Base-by-base conservation (phyloP, 331 rosid genomes). In the Quercus lobata region DNA sequence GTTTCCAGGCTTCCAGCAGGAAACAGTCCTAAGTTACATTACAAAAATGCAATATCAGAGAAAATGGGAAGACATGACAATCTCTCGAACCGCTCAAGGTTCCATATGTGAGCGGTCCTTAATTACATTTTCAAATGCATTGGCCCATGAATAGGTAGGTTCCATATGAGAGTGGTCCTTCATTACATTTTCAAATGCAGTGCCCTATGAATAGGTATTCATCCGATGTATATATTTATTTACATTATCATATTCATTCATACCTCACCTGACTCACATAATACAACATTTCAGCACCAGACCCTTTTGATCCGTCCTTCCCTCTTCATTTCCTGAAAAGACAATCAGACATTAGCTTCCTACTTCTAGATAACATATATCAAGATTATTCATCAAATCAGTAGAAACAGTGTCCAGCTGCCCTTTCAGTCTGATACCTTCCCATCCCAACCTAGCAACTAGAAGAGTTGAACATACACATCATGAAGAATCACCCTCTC, bases 271-370 rank as follows among this genome's bases (percentile, higher is more conserved):
- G 71, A 74, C 49, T 91, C 86, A 94, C 83, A 91, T 16, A 57
- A 95, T 89, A 82, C 91, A 90, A 80, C 99, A 95, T 86, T 85
- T 95, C 88, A 95, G 84, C 85, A 91, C 98, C 71, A 93, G 84
- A 57, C 98, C 98, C 82, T 93, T 95, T 71, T 93, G 99, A 81
- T 93, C 99, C 60, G 83, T 80, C 84, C 94, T 90, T 79, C 96
- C 99, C 70, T 95, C 99, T 76, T 95, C 99, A 32, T 91, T 89
- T 17, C 99, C 99, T 95, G 82, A 66, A 84, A 88, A 76, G 25
- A 75, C 30, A 57, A 69, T 27, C 37, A 30, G 70, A 49, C 57
- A 78, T 78, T 83, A 77, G 79, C 75, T 55, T 73, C 76, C 27
- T 60, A 73, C 15, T 61, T 76, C 62, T 37, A 62, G 24, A 11